phyloP scores from a whole-genome alignment of 495 filamentous ascomycete genomes.

The Penicillium tannophilum region DNA sequence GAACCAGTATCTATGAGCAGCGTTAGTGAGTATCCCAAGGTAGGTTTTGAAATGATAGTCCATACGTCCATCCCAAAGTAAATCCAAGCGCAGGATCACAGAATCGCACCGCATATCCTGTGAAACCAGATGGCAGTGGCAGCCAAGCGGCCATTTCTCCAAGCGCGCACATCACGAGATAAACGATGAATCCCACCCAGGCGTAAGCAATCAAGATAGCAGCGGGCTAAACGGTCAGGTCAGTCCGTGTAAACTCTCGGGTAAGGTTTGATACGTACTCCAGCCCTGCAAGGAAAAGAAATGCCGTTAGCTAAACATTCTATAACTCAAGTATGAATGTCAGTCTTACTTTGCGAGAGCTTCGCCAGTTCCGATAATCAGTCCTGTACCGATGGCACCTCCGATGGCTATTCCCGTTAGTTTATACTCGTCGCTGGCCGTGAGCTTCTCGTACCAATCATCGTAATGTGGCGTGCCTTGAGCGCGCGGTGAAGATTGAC shows the following conservation, averaged over 20 bases:
- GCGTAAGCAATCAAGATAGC: slow-evolving; percentile 71
- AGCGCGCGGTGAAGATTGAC: slow-evolving; percentile 65
- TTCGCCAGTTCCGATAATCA: slow-evolving; percentile 67
- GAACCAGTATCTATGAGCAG: slow-evolving; percentile 52
- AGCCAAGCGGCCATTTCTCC: slow-evolving; percentile 73
- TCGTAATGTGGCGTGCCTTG: slow-evolving; percentile 76
- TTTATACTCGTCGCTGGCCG: neutral
- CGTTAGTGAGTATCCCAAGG: neutral
- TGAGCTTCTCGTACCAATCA: slow-evolving; percentile 58
- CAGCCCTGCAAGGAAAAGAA: slow-evolving; percentile 31
- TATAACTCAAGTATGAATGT: neutral
- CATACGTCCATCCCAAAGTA: slow-evolving; percentile 61
- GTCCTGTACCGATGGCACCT: slow-evolving; percentile 79
- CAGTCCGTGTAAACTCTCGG: slow-evolving; percentile 7
- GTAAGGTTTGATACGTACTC: slow-evolving; percentile 31
- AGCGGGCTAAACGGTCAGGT: slow-evolving; percentile 60
- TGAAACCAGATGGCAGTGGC: slow-evolving; percentile 61
- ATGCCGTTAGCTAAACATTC: slow-evolving; percentile 6
- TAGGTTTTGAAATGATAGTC: neutral
- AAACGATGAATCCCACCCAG: slow-evolving; percentile 63
- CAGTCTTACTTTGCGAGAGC: slow-evolving; percentile 57
- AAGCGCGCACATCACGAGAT: slow-evolving; percentile 64
- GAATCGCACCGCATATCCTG: slow-evolving; percentile 64
- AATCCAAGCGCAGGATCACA: slow-evolving; percentile 70
- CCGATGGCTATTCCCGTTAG: slow-evolving; percentile 63